Base-by-base conservation (phyloP, 495 filamentous ascomycete species). In the Cercophora newfieldiana region DNA sequence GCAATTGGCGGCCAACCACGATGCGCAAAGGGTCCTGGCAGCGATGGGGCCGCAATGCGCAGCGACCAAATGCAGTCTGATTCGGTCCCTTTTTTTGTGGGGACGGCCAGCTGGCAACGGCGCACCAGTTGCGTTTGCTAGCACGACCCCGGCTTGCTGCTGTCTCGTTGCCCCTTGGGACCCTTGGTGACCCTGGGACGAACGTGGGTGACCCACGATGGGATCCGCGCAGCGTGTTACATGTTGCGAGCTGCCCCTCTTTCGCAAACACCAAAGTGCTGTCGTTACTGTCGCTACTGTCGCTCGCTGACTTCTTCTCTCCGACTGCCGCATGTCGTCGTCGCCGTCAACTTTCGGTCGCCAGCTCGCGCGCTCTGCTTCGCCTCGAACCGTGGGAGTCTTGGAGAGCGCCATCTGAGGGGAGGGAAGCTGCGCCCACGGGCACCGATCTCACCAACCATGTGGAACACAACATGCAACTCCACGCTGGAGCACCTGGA, bases 401-500 rank as follows among this genome's bases (percentile, higher is more conserved):
- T 44, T 44, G 37, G 12, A 16, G 4, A 44, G 12, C 37, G 37
- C 37, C 37, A 16, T 44, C 4, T 44, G 37, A 44, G 37, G 37
- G 37, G 19, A 21, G 28, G 26, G 26, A 33, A 14, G 12, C 37
- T 14, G 12, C 10, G 37, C 37, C 37, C 3, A 44, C 37, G 18
- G 37, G 37, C 37, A 44, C 10, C 37, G 4, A 44, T 8, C 10
- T 14, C 37, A 44, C 3, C 25, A 50, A 44, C 3, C 25, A 50
- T 22, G 28, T 50, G 51, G 22, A 80, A 78, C 68, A 66, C 73
- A 60, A 82, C 79, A 61, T 85, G 82, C 67, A 85, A 86, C 74
- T 72, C 80, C 59, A 83, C 85, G 74, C 69, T 86, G 77, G 85
- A 80, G 78, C 78, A 86, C 60, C 73, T 86, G 78, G 71, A 77